phyloP scores from a whole-genome alignment of 73 alveolate genomes.

The Paramecium caudatum region DNA sequence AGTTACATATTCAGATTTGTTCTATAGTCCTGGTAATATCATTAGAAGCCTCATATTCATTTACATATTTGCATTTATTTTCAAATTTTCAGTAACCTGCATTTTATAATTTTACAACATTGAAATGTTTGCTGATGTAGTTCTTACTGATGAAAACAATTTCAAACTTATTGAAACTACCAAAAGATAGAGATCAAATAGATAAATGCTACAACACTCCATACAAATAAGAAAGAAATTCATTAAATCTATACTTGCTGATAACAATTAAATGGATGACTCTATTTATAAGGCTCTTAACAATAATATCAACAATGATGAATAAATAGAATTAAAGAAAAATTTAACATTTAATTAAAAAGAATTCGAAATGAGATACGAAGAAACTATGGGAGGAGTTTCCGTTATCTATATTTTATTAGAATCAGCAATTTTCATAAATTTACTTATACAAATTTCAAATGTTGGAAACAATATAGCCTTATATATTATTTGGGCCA shows the following conservation, averaged over 20 bases:
- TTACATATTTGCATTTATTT: conserved; percentile 30
- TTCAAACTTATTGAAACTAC: not conserved
- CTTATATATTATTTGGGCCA: conserved; percentile 16
- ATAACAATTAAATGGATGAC: conserved; percentile 47
- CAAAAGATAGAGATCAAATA: not conserved
- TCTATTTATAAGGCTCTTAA: conserved; percentile 42
- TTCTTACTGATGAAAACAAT: not conserved
- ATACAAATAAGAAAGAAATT: conserved; percentile 16
- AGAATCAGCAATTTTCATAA: conserved; percentile 35
- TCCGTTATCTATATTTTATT: not conserved
- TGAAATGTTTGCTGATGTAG: not conserved
- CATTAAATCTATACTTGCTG: conserved; percentile 27
- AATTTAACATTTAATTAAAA: not conserved
- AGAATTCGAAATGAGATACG: conserved; percentile 12
- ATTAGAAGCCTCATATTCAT: conserved; percentile 30
- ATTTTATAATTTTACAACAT: conserved; percentile 10
- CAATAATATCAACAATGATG: conserved; percentile 2
- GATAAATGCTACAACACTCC: not conserved
- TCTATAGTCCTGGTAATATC: conserved; percentile 66
- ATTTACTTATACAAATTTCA: conserved; percentile 15
- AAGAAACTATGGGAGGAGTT: not conserved
- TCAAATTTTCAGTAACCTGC: not conserved
- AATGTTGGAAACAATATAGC: conserved; percentile 52
- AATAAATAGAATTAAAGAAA: conserved; percentile 45
- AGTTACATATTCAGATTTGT: conserved; percentile 45